These are phyloP conservation scores for Plantago coronopus DNA, from an alignment of 305 asterid genomes.

Conservation along the genomic window DNA sequence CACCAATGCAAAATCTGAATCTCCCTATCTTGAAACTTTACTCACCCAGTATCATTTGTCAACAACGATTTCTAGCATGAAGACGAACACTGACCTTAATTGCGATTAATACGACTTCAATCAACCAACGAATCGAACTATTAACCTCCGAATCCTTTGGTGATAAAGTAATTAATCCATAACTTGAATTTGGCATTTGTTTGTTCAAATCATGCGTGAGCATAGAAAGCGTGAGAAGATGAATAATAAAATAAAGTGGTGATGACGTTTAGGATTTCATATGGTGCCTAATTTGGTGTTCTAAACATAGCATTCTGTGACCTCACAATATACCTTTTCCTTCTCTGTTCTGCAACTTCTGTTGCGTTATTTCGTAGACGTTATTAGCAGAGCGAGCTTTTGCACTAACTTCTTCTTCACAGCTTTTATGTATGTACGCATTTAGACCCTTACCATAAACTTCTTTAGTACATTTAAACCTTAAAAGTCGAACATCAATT, in stretches of 20 bases:
- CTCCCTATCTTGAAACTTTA: too few species aligned
- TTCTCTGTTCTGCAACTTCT: not conserved
- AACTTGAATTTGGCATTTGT: not conserved
- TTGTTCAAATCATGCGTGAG: conserved; percentile 1
- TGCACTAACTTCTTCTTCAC: conserved; percentile 1
- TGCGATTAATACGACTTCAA: too few species aligned
- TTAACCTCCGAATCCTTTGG: too few species aligned
- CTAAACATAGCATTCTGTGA: conserved; percentile 4
- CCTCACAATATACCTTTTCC: not conserved
- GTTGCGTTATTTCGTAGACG: conserved; percentile 5
- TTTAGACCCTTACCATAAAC: not conserved
- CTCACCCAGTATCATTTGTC: too few species aligned
- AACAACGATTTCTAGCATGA: too few species aligned
- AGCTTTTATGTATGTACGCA: not conserved
- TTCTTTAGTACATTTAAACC: not conserved
- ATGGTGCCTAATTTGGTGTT: conserved; percentile 18
- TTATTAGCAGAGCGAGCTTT: not conserved
- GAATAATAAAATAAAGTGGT: not conserved
- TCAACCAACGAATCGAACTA: too few species aligned
- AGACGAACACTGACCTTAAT: too few species aligned
- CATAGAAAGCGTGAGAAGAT: conserved; percentile 18
- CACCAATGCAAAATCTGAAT: too few species aligned
- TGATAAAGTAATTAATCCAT: not conserved
- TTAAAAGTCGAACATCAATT: not conserved
- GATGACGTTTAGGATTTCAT: not conserved